A percentile compares a stretch with the other conserved stretches of the same genome.
These are phyloP conservation scores for Agrocybe praecox DNA, from an alignment of 768 basidiomycete genomes.

Conservation along the genomic window DNA sequence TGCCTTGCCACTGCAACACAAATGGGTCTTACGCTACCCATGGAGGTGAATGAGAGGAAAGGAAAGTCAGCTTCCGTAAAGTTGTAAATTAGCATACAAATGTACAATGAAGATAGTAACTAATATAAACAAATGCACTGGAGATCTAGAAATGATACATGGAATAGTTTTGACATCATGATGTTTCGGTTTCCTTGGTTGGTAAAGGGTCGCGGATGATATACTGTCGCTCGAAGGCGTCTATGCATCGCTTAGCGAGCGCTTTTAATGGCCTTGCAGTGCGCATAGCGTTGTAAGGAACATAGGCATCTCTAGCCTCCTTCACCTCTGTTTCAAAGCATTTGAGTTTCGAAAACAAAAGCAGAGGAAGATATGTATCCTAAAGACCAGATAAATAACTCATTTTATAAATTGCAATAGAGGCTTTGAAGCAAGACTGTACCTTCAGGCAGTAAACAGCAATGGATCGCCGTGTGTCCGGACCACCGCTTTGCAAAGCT, in stretches of 20 bases:
- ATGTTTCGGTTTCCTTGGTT: not conserved
- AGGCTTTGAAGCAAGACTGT: not conserved
- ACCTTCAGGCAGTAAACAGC: slow-evolving; percentile 98
- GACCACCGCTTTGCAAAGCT: slow-evolving; percentile 87
- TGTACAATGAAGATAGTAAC: not conserved
- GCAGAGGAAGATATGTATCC: slow-evolving; percentile 95
- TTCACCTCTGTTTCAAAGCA: slow-evolving; percentile 57
- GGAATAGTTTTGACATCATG: too few relatives aligned
- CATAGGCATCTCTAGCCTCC: slow-evolving; percentile 15
- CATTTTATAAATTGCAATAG: not conserved
- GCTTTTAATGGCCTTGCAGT: slow-evolving; percentile 10
- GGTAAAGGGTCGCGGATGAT: slow-evolving; percentile 4
- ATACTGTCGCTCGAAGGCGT: slow-evolving; percentile 14
- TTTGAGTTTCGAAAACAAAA: slow-evolving; percentile 91
- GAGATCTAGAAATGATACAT: not conserved
- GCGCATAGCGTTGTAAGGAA: slow-evolving; percentile 21
- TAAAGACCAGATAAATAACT: slow-evolving; percentile 26
- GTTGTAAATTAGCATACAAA: not conserved
- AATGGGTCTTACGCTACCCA: slow-evolving; percentile 54
- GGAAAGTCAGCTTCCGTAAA: slow-evolving; percentile 14
- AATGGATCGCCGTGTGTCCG: slow-evolving; percentile 81
- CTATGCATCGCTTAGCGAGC: slow-evolving; percentile 10
- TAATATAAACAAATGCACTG: not conserved
- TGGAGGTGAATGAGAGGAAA: slow-evolving; percentile 38
- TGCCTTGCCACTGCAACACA: slow-evolving; percentile 66